A percentile compares a stretch with the other conserved stretches of the same genome.
These are phyloP conservation scores for Saitozyma podzolica DNA, from an alignment of 768 basidiomycete genomes.

Conservation along the genomic window DNA sequence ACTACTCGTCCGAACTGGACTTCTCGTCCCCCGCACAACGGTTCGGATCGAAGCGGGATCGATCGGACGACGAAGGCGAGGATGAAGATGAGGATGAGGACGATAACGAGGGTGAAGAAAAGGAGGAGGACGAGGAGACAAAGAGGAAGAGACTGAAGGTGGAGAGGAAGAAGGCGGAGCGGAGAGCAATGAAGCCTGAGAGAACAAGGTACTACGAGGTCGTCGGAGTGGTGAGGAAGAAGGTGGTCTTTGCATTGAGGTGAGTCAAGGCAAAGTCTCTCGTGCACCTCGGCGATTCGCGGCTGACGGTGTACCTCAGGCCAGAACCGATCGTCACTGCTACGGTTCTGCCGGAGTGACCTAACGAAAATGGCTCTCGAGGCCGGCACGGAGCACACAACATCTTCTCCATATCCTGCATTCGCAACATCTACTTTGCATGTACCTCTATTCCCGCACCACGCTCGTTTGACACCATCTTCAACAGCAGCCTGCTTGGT, in stretches of 20 bases:
- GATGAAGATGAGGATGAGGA: constrained; percentile 13
- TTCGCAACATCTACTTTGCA: too few relatives aligned
- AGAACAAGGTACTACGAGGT: constrained; percentile 47
- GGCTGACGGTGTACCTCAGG: constrained; percentile 17
- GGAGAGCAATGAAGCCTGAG: constrained; percentile 10
- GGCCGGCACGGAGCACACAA: too few relatives aligned
- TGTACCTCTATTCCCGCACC: too few relatives aligned
- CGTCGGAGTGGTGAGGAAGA: constrained; percentile 46
- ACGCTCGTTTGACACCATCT: too few relatives aligned
- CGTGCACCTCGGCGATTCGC: background rate
- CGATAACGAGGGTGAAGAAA: background rate
- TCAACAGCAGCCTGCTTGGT: too few relatives aligned
- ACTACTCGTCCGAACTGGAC: constrained; percentile 49
- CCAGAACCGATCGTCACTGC: constrained; percentile 52
- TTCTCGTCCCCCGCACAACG: constrained; percentile 26
- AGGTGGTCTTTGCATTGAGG: constrained; percentile 50
- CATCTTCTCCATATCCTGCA: too few relatives aligned
- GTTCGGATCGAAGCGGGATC: background rate
- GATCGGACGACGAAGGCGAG: constrained; percentile 14
- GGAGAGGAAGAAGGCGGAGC: constrained; percentile 10
- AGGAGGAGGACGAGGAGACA: constrained; percentile 4
- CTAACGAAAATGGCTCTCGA: too few relatives aligned
- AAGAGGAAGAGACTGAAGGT: constrained; percentile 8
- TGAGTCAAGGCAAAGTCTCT: constrained; percentile 14
- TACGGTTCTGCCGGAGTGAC: constrained; percentile 46